A percentile compares a stretch with the other conserved stretches of the same genome.
Conservation (phyloP, 108 stramenopile species). For the Skeletonema menzelii region DNA sequence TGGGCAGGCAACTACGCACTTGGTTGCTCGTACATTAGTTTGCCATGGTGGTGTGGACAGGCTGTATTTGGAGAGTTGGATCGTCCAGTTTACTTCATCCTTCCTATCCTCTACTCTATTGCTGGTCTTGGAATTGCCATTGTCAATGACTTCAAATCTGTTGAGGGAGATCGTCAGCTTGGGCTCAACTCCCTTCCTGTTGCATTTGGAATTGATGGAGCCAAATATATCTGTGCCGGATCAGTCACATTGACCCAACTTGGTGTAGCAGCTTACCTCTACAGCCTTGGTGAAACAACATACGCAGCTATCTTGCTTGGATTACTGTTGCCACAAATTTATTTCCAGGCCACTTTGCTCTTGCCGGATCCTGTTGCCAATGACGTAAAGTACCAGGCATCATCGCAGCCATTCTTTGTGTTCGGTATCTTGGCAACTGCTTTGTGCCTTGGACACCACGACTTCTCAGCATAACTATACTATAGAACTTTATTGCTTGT, state of each 20-base stretch:
- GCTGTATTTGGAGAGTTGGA: slow-evolving; percentile 89
- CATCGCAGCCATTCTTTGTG: slow-evolving; percentile 92
- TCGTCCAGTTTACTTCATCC: slow-evolving; percentile 86
- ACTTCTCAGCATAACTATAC: slow-evolving; percentile 55
- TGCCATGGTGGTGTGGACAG: slow-evolving; percentile 99
- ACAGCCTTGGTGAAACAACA: slow-evolving; percentile 74
- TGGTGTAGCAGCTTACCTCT: slow-evolving; percentile 90
- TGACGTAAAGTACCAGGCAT: slow-evolving; percentile 96
- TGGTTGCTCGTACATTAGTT: slow-evolving; percentile 95
- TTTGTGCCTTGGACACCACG: slow-evolving; percentile 91
- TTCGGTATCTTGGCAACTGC: slow-evolving; percentile 94
- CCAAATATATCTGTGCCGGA: slow-evolving; percentile 92
- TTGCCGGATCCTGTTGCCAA: slow-evolving; percentile 92
- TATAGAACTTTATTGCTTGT: background rate
- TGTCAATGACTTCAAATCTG: slow-evolving; percentile 97
- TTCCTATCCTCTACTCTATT: slow-evolving; percentile 91
- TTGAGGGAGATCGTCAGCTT: slow-evolving; percentile 92
- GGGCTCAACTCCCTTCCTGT: slow-evolving; percentile 94
- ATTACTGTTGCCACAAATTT: slow-evolving; percentile 90
- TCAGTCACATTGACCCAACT: slow-evolving; percentile 90
- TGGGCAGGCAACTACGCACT: slow-evolving; percentile 96
- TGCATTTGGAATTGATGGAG: slow-evolving; percentile 94
- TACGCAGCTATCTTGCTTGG: slow-evolving; percentile 82
- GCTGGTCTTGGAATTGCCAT: slow-evolving; percentile 95
- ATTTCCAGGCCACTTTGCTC: slow-evolving; percentile 90